Percentiles rank a stretch among this genome's conserved stretches.
Conservation (phyloP, 1,284 basidiomycete genomes). For the Trichosporon coremiiforme region DNA sequence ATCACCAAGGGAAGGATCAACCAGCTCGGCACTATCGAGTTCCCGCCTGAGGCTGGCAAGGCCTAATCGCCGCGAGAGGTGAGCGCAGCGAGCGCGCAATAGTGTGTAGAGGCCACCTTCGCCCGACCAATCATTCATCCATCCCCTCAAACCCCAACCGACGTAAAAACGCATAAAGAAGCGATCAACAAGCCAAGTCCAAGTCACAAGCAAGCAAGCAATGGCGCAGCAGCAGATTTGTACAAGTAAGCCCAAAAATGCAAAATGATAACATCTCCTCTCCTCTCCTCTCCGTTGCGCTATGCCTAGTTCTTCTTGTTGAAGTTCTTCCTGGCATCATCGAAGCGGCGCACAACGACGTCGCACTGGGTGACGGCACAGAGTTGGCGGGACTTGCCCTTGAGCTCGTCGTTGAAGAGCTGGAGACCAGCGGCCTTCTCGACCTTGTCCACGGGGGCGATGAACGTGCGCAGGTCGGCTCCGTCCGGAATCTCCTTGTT, state of each 20-base stretch:
- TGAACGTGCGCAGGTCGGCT: constrained; percentile 73
- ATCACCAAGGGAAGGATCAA: constrained; percentile 65
- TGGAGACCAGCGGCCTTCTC: constrained; percentile 88
- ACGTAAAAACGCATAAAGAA: not conserved
- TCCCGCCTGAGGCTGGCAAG: constrained; percentile 27
- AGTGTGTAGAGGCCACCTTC: no score
- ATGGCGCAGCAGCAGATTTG: constrained; percentile 8
- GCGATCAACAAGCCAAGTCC: not conserved
- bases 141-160: no score
- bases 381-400: constrained; percentile 77
- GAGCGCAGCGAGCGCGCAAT: no score
- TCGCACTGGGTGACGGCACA: constrained; percentile 85
- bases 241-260: constrained; percentile 9
- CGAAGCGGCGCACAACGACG: constrained; percentile 79
- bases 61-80: not conserved
- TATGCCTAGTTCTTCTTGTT: constrained; percentile 21
- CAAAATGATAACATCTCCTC: not conserved
- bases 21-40: constrained; percentile 58
- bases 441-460: constrained; percentile 84
- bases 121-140: no score
- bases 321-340: constrained; percentile 72
- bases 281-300: not conserved
- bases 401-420: constrained; percentile 83
- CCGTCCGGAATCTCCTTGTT: constrained; percentile 86
- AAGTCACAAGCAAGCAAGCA: not conserved